Conservation (phyloP, 345 rosid genomes). For the Lenwebbia sp. region DNA sequence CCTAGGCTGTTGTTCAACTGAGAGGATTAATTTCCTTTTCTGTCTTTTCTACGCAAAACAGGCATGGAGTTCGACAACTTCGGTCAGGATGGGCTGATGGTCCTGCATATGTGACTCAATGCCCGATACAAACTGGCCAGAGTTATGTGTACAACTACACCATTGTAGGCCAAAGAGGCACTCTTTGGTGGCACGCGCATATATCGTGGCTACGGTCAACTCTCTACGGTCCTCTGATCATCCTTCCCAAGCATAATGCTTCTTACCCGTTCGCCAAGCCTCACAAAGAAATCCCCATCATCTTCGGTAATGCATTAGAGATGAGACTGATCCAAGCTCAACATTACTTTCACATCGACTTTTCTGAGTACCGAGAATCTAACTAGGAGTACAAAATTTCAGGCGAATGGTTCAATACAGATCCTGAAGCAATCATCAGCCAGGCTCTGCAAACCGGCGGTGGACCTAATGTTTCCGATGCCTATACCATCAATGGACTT, state of each 20-base stretch:
- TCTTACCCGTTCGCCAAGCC: constrained; percentile 74
- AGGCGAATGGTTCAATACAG: constrained; percentile 78
- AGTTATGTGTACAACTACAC: constrained; percentile 50
- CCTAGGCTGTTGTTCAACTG: neutral
- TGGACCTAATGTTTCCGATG: constrained; percentile 81
- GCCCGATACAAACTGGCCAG: constrained; percentile 53
- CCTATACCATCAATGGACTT: constrained; percentile 64
- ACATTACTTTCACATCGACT: neutral
- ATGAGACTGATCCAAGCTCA: neutral
- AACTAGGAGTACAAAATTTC: neutral
- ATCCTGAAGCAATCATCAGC: constrained; percentile 55
- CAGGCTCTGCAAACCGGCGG: constrained; percentile 68
- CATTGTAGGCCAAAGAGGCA: constrained; percentile 46
- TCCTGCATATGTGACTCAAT: constrained; percentile 48
- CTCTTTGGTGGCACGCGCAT: constrained; percentile 45
- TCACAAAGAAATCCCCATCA: constrained; percentile 60
- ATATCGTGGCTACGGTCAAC: constrained; percentile 70
- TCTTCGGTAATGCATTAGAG: constrained; percentile 31
- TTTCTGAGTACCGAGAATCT: neutral
- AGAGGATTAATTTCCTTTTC: neutral
- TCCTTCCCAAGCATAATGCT: constrained; percentile 51
- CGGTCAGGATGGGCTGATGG: constrained; percentile 60
- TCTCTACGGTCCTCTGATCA: constrained; percentile 57
- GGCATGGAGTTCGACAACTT: constrained; percentile 61
- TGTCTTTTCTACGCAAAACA: constrained; percentile 1